phyloP scores from a whole-genome alignment of 129 eudicot genomes.

The Lactuca sativa region DNA sequence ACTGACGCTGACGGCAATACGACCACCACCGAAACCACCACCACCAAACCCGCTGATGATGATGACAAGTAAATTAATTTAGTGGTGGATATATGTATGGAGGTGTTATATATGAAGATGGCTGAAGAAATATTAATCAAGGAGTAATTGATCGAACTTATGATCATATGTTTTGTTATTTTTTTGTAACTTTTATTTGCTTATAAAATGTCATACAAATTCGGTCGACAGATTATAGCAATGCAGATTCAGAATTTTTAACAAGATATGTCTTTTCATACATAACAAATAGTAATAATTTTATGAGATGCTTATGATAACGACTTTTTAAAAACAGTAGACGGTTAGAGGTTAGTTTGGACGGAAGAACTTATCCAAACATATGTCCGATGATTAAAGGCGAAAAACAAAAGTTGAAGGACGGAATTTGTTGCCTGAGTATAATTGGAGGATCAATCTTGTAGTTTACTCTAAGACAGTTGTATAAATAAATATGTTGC shows the following conservation, averaged over 20 bases:
- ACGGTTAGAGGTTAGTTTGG: background rate
- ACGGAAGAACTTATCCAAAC: no score
- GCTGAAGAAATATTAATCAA: slow-evolving; percentile 45
- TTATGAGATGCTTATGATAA: no score
- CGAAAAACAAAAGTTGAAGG: no score
- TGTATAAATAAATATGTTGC: no score
- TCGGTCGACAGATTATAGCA: background rate
- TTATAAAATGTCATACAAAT: slow-evolving; percentile 2
- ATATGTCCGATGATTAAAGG: background rate
- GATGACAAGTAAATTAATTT: slow-evolving; percentile 15
- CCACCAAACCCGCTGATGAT: slow-evolving; percentile 18
- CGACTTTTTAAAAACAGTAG: no score
- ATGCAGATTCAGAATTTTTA: background rate
- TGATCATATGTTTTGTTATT: background rate
- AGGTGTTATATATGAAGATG: slow-evolving; percentile 36
- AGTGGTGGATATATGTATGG: slow-evolving; percentile 32
- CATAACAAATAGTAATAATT: no score
- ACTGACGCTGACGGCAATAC: slow-evolving; percentile 27
- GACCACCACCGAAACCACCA: slow-evolving; percentile 23
- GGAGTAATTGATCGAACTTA: slow-evolving; percentile 10
- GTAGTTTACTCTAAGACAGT: no score
- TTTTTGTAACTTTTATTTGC: background rate
- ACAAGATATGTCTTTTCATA: background rate
- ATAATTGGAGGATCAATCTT: no score
- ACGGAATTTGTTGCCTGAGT: no score